Percentiles rank a stretch among this genome's conserved stretches.
Evolutionary conservation across 306 rosid species (phyloP).

Genomic region (Styphnolobium japonicum): DNA sequence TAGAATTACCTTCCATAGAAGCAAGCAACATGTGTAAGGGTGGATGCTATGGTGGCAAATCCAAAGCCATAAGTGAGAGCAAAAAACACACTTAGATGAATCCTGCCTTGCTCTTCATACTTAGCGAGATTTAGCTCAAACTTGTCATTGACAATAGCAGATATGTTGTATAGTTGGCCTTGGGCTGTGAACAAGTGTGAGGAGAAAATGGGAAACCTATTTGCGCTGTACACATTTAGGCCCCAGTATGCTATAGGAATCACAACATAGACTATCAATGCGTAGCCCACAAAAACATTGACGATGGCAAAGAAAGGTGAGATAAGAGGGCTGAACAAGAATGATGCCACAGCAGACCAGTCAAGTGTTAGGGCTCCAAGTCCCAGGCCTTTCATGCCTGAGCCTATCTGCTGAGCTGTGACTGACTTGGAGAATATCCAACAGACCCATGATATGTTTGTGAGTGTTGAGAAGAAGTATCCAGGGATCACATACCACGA

Average conservation of each 20-base stretch:
- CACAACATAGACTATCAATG: slow-evolving; percentile 41
- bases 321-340: slow-evolving; percentile 76
- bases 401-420: slow-evolving; percentile 80
- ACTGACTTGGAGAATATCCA: slow-evolving; percentile 81
- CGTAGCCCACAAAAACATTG: slow-evolving; percentile 62
- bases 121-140: slow-evolving; percentile 47
- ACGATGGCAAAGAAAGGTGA: slow-evolving; percentile 74
- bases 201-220: slow-evolving; percentile 70
- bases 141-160: slow-evolving; percentile 59
- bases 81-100: slow-evolving; percentile 63
- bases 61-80: slow-evolving; percentile 76
- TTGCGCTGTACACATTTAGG: slow-evolving; percentile 46
- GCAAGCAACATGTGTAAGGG: slow-evolving; percentile 66
- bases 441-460: slow-evolving; percentile 79
- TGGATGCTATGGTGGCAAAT: slow-evolving; percentile 75
- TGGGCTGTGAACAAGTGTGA: slow-evolving; percentile 61
- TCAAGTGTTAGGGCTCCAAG: slow-evolving; percentile 76
- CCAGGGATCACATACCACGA: slow-evolving; percentile 72
- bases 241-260: slow-evolving; percentile 73
- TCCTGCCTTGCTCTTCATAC: slow-evolving; percentile 60
- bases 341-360: slow-evolving; percentile 71
- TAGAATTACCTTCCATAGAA: slow-evolving; percentile 70
- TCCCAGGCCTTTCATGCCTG: slow-evolving; percentile 80
- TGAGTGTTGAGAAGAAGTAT: slow-evolving; percentile 68
- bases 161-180: slow-evolving; percentile 57